Evolutionary conservation across 306 rosid species (phyloP).

Genomic region (Gynostemma pentaphyllum): DNA sequence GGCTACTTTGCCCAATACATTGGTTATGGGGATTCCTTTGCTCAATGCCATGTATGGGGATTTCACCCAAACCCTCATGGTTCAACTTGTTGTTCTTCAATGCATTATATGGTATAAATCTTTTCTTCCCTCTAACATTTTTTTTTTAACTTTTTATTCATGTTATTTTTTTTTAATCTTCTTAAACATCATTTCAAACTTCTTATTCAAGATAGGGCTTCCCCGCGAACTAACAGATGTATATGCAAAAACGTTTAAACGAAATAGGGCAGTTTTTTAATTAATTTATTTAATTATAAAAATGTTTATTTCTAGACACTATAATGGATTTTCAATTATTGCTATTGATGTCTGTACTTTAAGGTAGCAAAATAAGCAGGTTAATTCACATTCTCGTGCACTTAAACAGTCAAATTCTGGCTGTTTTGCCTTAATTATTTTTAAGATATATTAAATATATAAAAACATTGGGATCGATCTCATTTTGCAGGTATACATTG

Average conservation of each 20-base stretch:
- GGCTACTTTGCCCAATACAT: slow-evolving; percentile 31
- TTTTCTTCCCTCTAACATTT: background rate
- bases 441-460: too few species aligned
- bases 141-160: background rate
- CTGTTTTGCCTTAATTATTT: too few species aligned
- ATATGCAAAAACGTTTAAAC: too few species aligned
- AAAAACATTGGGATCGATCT: too few species aligned
- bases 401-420: too few species aligned
- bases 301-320: background rate
- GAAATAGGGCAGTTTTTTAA: too few species aligned
- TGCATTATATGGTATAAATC: slow-evolving; percentile 30
- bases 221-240: too few species aligned
- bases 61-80: slow-evolving; percentile 33
- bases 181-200: background rate
- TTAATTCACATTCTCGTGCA: background rate
- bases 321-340: background rate
- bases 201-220: too few species aligned
- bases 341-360: background rate
- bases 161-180: background rate
- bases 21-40: slow-evolving; percentile 38
- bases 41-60: slow-evolving; percentile 38
- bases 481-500: slow-evolving; percentile 25
- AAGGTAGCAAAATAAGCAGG: background rate
- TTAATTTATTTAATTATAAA: too few species aligned
- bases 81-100: slow-evolving; percentile 35